Evolutionary conservation across 148 eudicot species (phyloP), one percentile per base, ranked within the genome.

Genomic region (Chenopodium suecicum): DNA sequence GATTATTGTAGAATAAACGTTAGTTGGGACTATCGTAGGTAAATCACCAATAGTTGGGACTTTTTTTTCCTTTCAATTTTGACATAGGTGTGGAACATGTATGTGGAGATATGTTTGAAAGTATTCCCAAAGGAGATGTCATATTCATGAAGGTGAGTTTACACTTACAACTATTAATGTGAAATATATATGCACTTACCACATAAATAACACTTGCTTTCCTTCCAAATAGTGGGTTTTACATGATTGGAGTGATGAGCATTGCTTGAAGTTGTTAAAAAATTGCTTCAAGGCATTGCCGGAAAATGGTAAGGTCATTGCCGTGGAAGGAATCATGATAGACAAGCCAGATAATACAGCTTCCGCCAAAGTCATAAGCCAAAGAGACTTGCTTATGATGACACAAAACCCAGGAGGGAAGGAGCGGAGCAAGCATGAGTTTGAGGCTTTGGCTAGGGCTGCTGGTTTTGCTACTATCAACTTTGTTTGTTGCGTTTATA

Each of bases 31-130:
- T 25, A 25, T 25, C 0, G 25, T 25, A 25, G 25, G 25, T 25
- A 25, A 25, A 25, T 25, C 25, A 25, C 25, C 25, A 25, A 25
- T 25, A 25, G 0, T 25, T 25, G 25, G 25, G 25, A 32, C 2
- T 32, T 34, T 2, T 34, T 3, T 3, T 34, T 34, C 3, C 0
- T 12, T 50, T 8, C 2, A 50, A 12, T 2, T 6, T 11, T 63
- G 10, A 41, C 7, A 32, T 63, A 78, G 78, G 81, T 4, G 66
- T 78, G 25, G 67, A 60, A 41, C 77, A 78, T 72, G 73, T 83
- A 50, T 54, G 46, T 41, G 81, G 85, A 48, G 85, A 79, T 56
- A 83, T 79, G 82, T 83, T 78, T 20, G 46, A 79, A 66, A 66
- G 74, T 13, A 77, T 83, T 23, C 82, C 85, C 6, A 65, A 74